Base-by-base conservation (phyloP, 257 asterid genomes). In the Voacanga thouarsii region DNA sequence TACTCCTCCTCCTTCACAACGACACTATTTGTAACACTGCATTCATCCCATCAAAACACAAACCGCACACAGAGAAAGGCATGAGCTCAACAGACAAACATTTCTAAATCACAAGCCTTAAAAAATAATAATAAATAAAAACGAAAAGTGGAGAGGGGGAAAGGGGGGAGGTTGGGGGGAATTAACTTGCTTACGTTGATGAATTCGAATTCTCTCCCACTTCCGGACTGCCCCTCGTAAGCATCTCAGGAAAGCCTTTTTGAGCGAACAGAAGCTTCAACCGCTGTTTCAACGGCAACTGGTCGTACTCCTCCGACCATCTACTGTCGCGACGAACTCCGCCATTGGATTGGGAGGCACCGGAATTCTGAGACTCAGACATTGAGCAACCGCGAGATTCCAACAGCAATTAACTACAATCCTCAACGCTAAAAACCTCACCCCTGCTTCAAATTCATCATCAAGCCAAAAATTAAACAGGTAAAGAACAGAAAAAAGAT, bases 241-340 rank as follows among this genome's bases (percentile, higher is more conserved):
- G 47, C 41, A 81, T 63, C n/a, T 71, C 83, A 24, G 79, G 45
- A n/a, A 60, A 66, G 24, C 45, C 75, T 78, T 39, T 78, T 55
- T 76, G 77, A 14, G 92, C 90, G 72, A 87, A 78, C n/a, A 91
- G 80, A 83, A 86, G 49, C 69, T 91, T 91, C 83, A 91, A 69
- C 44, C 96, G 92, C 86, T 89, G 92, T 60, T 89, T 89, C 76
- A 92, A 85, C 16, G 97, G 97, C 82, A 92, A 65, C 26, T 84
- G 78, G 78, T 89, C 97, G 77, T 78, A 83, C 73, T 88, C 92
- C 12, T 77, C 91, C 39, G 89, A 72, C 85, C 88, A 87, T 66
- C 51, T 39, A 67, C 5, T 37, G 12, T 39, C 72, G 16, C 28
- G 69, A 28, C 44, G 26, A 39, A 18, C 72, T 7, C 50, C 50